These are phyloP conservation scores for Chalciporus pseudorubinellus DNA, from an alignment of 768 basidiomycete species.

Conservation along the genomic window DNA sequence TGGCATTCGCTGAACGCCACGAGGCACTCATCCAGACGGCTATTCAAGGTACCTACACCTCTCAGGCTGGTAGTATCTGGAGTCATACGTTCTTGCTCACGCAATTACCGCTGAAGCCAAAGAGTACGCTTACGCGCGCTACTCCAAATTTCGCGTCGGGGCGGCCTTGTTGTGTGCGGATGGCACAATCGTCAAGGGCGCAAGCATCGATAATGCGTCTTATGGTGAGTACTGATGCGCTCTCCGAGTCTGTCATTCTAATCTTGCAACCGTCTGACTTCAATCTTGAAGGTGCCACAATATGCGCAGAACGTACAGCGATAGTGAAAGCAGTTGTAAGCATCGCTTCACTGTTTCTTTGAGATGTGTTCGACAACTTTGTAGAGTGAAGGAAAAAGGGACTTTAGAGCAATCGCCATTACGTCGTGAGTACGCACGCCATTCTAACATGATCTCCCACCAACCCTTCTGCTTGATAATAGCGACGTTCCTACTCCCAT, in stretches of 20 bases:
- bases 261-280: not conserved
- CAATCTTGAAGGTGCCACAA: constrained; percentile 65
- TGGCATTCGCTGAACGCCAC: constrained; percentile 39
- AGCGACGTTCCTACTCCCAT: constrained; percentile 71
- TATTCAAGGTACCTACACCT: constrained; percentile 51
- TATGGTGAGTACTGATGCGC: constrained; percentile 65
- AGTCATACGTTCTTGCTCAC: not conserved
- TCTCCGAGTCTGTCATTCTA: not conserved
- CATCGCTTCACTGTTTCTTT: constrained; percentile 4
- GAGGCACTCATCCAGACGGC: constrained; percentile 55
- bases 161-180: constrained; percentile 73
- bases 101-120: constrained; percentile 45
- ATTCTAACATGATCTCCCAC: not conserved
- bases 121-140: constrained; percentile 70
- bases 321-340: constrained; percentile 86
- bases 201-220: constrained; percentile 91
- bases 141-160: constrained; percentile 91
- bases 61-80: no score
- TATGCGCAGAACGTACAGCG: constrained; percentile 91
- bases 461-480: not conserved
- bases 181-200: constrained; percentile 74
- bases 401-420: constrained; percentile 75
- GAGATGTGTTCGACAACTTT: not conserved
- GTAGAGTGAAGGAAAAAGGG: constrained; percentile 73
- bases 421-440: constrained; percentile 51